Base-by-base conservation (phyloP, 345 rosid species). In the Salix udensis region DNA sequence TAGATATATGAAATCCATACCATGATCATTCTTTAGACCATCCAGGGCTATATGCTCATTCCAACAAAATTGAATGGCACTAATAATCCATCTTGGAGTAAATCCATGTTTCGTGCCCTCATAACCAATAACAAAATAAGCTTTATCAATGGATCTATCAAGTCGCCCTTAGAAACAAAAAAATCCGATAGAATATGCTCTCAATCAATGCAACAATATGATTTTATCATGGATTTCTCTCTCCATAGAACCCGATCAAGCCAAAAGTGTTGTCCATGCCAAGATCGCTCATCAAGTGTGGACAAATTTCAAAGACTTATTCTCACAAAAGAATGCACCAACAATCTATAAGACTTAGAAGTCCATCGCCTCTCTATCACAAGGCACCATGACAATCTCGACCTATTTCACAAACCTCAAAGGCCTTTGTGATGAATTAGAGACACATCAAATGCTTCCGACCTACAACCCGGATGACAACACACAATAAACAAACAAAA, bases 301-400 rank as follows among this genome's bases (percentile, higher is more conserved):
- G 77, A 37, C 74, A 72, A 37, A 79, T 40, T 74, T 74, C 48
- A 60, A 48, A 66, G 78, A 74, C 31, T 68, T 58, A 40, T 78
- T 78, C 31, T 67, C 62, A 4, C 65, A 72, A 36, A 77, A 72
- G 19, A 79, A 73, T 55, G 82, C 77, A 24, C 78, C 19, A n/a
- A 10, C 52, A 24, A 74, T 79, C 11, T 79, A 61, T 42, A 39
- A 50, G 52, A 39, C 75, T 3, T 21, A 75, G 15, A 74, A 74
- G 64, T 64, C 72, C 31, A 23, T 79, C 2, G 65, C 65, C 26
- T n/a, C 34, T 44, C 1, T 55, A 7, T 37, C 68, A 19, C 50
- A 73, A 78, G 77, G 77, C 19, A 78, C 34, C 19, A 73, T 72
- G 77, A 39, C 60, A 53, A 23, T 73, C 5, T 53, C 68, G 8